Evolutionary conservation across 192 early-diverging fungal genomes (phyloP).

Genomic region (Kickxella alabastrina): DNA sequence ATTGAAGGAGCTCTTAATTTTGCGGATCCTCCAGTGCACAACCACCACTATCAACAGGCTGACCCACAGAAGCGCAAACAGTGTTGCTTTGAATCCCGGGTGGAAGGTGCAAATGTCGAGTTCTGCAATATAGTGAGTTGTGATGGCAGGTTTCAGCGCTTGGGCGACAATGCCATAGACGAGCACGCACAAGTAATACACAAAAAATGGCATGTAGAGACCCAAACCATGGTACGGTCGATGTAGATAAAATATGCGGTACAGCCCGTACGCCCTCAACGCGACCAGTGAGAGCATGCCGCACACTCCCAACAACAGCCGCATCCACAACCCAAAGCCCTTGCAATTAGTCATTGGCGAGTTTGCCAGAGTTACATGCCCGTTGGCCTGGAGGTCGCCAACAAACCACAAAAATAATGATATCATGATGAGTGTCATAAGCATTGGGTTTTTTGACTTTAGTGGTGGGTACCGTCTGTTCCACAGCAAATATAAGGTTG

Average conservation of each 20-base stretch:
- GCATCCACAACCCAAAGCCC: slow-evolving; percentile 42
- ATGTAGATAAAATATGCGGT: slow-evolving; percentile 26
- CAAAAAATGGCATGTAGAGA: slow-evolving; percentile 28
- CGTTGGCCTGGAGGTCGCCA: no score
- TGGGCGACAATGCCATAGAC: slow-evolving; percentile 33
- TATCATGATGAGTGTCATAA: neutral
- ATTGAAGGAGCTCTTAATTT: slow-evolving; percentile 52
- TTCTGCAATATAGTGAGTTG: slow-evolving; percentile 19
- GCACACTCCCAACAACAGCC: slow-evolving; percentile 45
- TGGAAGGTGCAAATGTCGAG: slow-evolving; percentile 36
- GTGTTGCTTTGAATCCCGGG: slow-evolving; percentile 16
- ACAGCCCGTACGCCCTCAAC: slow-evolving; percentile 37
- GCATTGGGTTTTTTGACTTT: neutral
- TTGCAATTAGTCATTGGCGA: slow-evolving; percentile 32
- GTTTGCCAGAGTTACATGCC: no score
- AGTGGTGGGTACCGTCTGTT: no score
- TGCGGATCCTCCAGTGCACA: slow-evolving; percentile 40
- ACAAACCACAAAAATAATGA: no score
- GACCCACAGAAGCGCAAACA: slow-evolving; percentile 35
- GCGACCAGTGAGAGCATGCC: slow-evolving; percentile 36
- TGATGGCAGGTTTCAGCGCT: slow-evolving; percentile 16
- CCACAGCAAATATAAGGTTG: no score
- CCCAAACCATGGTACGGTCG: slow-evolving; percentile 28
- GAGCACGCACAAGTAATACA: slow-evolving; percentile 22
- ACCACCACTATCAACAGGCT: slow-evolving; percentile 31